Evolutionary conservation across 164 flowering plant species (phyloP), one percentile per base, ranked within the genome.

Genomic region (Dillenia suffruticosa): DNA sequence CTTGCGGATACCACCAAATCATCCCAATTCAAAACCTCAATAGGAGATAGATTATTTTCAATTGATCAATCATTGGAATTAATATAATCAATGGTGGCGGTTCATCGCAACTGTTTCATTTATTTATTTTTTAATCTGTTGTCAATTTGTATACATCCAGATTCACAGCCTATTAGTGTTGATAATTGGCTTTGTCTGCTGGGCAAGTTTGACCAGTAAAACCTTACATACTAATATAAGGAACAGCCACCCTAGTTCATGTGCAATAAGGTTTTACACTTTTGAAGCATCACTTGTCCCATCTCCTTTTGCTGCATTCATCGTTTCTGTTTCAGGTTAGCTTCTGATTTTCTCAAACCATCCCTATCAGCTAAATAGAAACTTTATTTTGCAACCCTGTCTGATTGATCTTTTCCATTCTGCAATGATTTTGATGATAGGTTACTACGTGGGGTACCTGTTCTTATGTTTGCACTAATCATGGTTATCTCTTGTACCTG

Each of bases 121-220:
- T 19, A 19, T 19, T 19, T 19, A 19, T 19, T 1, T 19, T 19
- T 19, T 19, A 19, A 19, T 19, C 22, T 19, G 22, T 19, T 19
- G 22, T 19, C 22, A 19, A 19, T 19, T 19, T 19, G 22, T 19
- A 19, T 1, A 19, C 22, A 19, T 19, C 22, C 22, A 19, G 22
- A 19, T 19, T 19, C 22, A 70, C 53, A 57, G 17, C 47, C 47
- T 11, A 12, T 58, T 17, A 9, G 12, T 58, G 1, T 44, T 49
- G 43, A 1, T 57, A 58, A 13, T 24, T 63, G 32, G 63, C 45
- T 63, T 22, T 44, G 10, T 60, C 57, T 63, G 43, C 40, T 47
- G 40, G 60, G 24, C 52, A 69, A 46, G 66, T 73, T 71, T 75
- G 78, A 80, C 79, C 56, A 62, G 59, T 19, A 54, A 48, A 13